Evolutionary conservation across 257 asterid genomes (phyloP).

Genomic region (Salvia hispanica): DNA sequence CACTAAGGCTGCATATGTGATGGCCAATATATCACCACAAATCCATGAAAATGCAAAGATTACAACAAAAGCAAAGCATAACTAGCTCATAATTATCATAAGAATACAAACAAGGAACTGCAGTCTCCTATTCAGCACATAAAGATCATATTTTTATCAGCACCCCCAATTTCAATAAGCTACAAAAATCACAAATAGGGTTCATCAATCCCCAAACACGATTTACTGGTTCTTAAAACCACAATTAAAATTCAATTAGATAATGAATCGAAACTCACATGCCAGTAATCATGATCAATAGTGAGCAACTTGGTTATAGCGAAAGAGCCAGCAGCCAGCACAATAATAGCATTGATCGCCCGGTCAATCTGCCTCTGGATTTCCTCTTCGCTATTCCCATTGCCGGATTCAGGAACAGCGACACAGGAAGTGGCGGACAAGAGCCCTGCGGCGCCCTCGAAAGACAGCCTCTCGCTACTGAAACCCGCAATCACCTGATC

Average conservation of each 20-base stretch:
- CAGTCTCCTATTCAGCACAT: neutral
- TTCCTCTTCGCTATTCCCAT: slow-evolving; percentile 40
- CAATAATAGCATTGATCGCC: slow-evolving; percentile 73
- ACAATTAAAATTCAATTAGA: neutral
- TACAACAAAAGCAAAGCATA: neutral
- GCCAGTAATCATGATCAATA: slow-evolving; percentile 81
- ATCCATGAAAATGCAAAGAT: slow-evolving; percentile 1
- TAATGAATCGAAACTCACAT: slow-evolving; percentile 49
- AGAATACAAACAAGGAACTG: slow-evolving; percentile 6
- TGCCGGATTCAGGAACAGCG: slow-evolving; percentile 40
- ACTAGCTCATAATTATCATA: neutral
- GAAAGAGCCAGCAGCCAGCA: slow-evolving; percentile 76
- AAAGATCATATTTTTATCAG: neutral
- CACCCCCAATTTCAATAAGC: neutral
- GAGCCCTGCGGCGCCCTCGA: slow-evolving; percentile 60
- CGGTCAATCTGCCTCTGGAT: slow-evolving; percentile 56
- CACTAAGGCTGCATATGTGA: neutral
- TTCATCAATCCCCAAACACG: no score
- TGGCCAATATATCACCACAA: neutral
- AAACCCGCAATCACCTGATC: slow-evolving; percentile 68
- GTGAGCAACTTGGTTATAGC: slow-evolving; percentile 81
- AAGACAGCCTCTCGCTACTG: slow-evolving; percentile 59
- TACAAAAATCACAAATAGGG: neutral
- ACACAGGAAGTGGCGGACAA: slow-evolving; percentile 50
- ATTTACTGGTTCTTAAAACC: no score